Base-by-base conservation (phyloP, 2,329 filamentous ascomycete genomes). In the Albophoma yamanashiensis region DNA sequence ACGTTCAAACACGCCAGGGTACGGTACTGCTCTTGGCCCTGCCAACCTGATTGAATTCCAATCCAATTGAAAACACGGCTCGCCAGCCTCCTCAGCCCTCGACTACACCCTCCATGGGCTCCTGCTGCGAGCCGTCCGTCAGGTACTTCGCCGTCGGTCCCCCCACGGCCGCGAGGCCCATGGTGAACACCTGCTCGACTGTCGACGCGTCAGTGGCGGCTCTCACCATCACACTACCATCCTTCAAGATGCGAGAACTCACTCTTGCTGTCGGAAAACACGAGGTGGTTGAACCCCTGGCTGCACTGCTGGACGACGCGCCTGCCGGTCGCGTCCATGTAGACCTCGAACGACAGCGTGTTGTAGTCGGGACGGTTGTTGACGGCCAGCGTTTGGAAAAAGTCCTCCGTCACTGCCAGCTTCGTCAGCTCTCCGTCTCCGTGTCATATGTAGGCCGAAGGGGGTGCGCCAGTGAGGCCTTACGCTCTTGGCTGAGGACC, bases 401-500 rank as follows among this genome's bases (percentile, higher is more conserved):
- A 58, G 56, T 58, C 56, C 34, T 22, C 17, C 14, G 25, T 38
- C 42, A 58, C 56, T 58, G 31, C 9, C 15, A 34, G 12, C 3
- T 22, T 22, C 2, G 39, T 57, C 25, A 57, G 55, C 39, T n/a
- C 9, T 8, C 17, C 8, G 17, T 14, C 8, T 7, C 15, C 17
- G 15, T 14, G 25, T 3, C 34, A 9, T 12, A 3, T 15, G 27
- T 5, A 20, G n/a, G 4, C 25, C 27, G 27, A 7, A 7, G 20
- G 4, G 8, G 40, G 15, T 22, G 43, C n/a, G 27, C 20, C 39
- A 17, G 31, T 31, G 3, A 5, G 27, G 27, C 7, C 56, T n/a
- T 45, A 55, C 58, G 20, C 39, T 59, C 58, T 55, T 59, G 58
- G 50, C 58, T 59, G 20, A 59, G 47, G 58, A 55, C 58, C 2